Base-by-base conservation (phyloP, 163 green algal genomes). In the Volvox carteri region DNA sequence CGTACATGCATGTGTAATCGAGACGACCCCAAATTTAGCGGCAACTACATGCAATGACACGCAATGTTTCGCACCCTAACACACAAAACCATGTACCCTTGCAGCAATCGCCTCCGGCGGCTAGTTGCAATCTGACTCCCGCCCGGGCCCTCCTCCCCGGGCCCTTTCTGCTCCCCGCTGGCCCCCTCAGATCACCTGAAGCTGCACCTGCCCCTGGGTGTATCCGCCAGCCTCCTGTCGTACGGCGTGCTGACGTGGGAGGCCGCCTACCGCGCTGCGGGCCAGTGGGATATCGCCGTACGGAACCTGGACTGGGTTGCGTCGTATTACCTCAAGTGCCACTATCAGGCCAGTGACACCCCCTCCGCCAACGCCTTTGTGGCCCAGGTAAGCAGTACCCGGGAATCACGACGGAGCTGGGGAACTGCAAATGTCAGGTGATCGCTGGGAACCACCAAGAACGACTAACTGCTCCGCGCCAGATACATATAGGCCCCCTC, bases 231-330 rank as follows among this genome's bases (percentile, higher is more conserved):
- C 28, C 14, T 83, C 2, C 52, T 88, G 48, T 28, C 84, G 12
- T 88, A 84, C 52, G 30, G 68, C 52, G 37, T 50, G 18, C 84
- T 88, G 14, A 81, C 68, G 21, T 88, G 39, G 37, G 84, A 88
- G 84, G 5, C 50, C 37, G 70, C 52, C 14, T 76, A 81, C 39
- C 84, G 84, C 4, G 18, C 68, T 3, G 68, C 70, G 35, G 68
- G 70, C 16, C 37, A 76, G 48, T 88, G 68, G 68, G 84, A 88
- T 72, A 76, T 44, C 0, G 70, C 39, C 28, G 84, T 88, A 37
- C 84, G 84, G 33, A 83, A 88, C 70, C 14, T 88, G 14, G 52
- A 75, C 68, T 88, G 84, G 84, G 52, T 84, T 0, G 68, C 84
- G 28, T 28, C 25, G 23, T 88, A 88, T 37, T 76, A 60, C 16